A percentile compares a stretch with the other conserved stretches of the same genome.
These are phyloP conservation scores for Kockovaella imperatae DNA, from an alignment of 768 basidiomycete genomes.

Conservation along the genomic window DNA sequence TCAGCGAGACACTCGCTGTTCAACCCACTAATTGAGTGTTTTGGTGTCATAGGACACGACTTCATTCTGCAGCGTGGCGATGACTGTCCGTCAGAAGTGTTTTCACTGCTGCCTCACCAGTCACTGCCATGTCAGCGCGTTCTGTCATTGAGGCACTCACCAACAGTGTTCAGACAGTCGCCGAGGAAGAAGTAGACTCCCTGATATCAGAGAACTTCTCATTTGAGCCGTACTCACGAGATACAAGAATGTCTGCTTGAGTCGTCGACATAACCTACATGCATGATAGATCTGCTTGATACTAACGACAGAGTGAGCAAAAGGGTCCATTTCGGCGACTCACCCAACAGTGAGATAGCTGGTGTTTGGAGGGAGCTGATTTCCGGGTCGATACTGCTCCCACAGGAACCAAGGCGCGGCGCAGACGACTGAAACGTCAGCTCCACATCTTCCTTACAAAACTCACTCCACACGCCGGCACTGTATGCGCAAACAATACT, in stretches of 20 bases:
- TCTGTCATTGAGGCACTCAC: constrained; percentile 10
- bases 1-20: neutral
- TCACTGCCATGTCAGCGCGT: constrained; percentile 11
- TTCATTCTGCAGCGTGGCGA: constrained; percentile 38
- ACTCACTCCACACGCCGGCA: constrained; percentile 61
- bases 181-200: constrained; percentile 47
- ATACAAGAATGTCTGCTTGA: constrained; percentile 65
- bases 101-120: constrained; percentile 8
- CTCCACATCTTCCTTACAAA: neutral
- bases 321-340: constrained; percentile 22
- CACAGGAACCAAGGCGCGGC: constrained; percentile 89
- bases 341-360: constrained; percentile 73
- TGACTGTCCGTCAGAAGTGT: constrained; percentile 8
- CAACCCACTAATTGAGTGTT: constrained; percentile 32
- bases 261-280: constrained; percentile 54
- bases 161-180: constrained; percentile 36
- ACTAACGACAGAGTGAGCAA: neutral
- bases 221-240: constrained; percentile 47
- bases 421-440: constrained; percentile 54
- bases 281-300: constrained; percentile 64
- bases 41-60: constrained; percentile 38
- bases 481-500: constrained; percentile 71
- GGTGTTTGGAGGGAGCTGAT: constrained; percentile 66
- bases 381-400: constrained; percentile 76
- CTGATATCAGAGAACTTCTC: constrained; percentile 61